phyloP scores from a whole-genome alignment of 2,329 filamentous ascomycete genomes.

The Chaetomium globosum region DNA sequence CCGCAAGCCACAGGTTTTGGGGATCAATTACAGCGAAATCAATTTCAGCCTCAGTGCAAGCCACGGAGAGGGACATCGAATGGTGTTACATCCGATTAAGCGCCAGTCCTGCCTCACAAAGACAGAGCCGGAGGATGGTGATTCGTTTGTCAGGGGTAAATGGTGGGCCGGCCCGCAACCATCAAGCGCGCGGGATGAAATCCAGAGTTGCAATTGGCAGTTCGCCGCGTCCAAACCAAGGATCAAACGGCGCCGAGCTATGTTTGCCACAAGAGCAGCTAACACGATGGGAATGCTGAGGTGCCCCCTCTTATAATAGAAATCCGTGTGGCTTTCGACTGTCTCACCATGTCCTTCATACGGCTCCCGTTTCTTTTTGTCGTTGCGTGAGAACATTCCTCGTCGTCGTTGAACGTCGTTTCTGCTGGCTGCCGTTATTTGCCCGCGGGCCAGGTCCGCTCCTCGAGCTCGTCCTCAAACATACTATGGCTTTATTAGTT shows the following conservation, averaged over 20 bases:
- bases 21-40: neutral
- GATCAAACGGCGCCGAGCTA: neutral
- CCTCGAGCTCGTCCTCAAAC: neutral
- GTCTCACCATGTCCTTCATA: neutral
- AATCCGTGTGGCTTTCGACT: neutral
- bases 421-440: neutral
- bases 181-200: conserved; percentile 12
- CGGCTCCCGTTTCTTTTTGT: neutral
- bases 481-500: neutral
- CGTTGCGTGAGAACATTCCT: neutral
- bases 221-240: neutral
- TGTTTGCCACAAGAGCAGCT: conserved; percentile 5
- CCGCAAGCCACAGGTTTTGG: neutral
- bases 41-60: neutral
- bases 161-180: neutral
- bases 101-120: neutral
- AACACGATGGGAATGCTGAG: neutral
- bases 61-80: neutral
- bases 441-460: neutral
- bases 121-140: neutral
- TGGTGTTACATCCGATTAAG: conserved; percentile 1
- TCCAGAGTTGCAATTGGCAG: neutral
- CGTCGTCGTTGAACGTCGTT: neutral
- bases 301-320: neutral
- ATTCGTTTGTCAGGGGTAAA: neutral